These are phyloP conservation scores for Prunus mume DNA, from an alignment of 306 rosid species.

Conservation along the genomic window DNA sequence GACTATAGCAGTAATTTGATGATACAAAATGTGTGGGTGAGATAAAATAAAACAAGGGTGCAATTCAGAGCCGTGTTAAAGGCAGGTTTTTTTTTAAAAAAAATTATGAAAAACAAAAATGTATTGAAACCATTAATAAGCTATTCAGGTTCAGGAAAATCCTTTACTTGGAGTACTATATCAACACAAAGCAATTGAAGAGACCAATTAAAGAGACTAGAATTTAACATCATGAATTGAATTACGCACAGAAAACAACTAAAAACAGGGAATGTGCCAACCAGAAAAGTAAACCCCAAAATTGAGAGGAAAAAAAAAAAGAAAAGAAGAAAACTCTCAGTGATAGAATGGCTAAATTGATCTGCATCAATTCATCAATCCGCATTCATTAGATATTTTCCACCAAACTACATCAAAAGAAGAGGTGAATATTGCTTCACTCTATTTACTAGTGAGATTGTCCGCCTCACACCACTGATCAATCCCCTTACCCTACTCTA, in stretches of 20 bases:
- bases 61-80: neutral
- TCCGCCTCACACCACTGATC: neutral
- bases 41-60: neutral
- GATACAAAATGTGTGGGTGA: neutral
- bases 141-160: neutral
- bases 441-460: neutral
- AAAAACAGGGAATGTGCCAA: neutral
- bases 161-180: neutral
- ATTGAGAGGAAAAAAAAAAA: neutral
- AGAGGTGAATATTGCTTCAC: neutral
- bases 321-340: neutral
- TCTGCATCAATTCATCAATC: neutral
- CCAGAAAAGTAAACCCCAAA: slow-evolving; percentile 18
- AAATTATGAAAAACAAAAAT: neutral
- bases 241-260: neutral
- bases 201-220: neutral
- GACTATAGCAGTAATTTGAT: neutral
- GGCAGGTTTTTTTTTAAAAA: neutral
- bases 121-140: neutral
- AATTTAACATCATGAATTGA: neutral
- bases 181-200: neutral
- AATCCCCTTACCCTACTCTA: neutral
- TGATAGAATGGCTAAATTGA: neutral
- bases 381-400: neutral
- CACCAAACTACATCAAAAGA: neutral